Evolutionary conservation across 2,329 filamentous ascomycete species (phyloP), one percentile per base, ranked within the genome.

Genomic region (Fusarium humuli): DNA sequence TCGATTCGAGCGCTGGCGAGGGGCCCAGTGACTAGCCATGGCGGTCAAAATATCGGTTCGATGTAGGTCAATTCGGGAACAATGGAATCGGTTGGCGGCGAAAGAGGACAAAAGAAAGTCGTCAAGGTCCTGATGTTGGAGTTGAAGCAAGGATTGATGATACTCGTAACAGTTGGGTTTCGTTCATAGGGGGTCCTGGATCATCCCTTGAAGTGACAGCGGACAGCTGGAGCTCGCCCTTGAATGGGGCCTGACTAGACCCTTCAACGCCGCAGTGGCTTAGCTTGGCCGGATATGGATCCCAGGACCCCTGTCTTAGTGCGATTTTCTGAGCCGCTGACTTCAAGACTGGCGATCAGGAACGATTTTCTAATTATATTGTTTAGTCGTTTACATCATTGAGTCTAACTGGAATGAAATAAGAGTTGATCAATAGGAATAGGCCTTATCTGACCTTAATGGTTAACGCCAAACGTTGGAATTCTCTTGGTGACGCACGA

Each of bases 1-100:
- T 56, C 76, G 76, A 66, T 62, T 75, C 58, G 73, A 65, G 54
- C 73, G 70, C 58, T 75, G 73, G 47, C 72, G 73, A 55, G 73
- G 73, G 55, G 67, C 75, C 73, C 73, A 75, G 55, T 62, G 73
- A 60, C 64, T 57, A 54, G 71, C 67, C 73, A 75, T 75, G 53
- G 69, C 66, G 52, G 52, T 71, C 49, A 59, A 57, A 37, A 27
- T 37, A 37, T 8, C 42, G 29, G 25, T 13, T 20, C 34, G 20
- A 48, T 22, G 16, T 22, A 27, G 41, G 22, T 23, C 11, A n/a
- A 46, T 20, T 30, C 25, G 46, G 53, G 32, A 29, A 12, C 34
- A 34, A 47, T 52, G 25, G 27, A 57, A 14, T 40, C 41, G 32
- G 54, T 30, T 13, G 20, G 8, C 10, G 37, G 40, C 11, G 27